Base-by-base conservation (phyloP, 257 asterid genomes). In the Osmanthus fragrans region DNA sequence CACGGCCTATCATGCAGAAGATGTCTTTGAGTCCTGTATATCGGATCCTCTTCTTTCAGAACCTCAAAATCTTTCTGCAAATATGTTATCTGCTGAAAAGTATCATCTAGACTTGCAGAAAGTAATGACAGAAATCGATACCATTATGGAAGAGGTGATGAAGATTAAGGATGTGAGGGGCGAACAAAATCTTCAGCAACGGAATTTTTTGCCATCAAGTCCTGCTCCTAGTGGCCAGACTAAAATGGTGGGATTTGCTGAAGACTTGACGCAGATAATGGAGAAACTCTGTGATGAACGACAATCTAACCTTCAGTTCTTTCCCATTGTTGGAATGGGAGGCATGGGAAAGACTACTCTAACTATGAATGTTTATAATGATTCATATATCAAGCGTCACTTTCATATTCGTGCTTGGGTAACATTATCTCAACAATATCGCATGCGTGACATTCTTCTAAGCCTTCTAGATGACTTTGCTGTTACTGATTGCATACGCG, bases 301-400 rank as follows among this genome's bases (percentile, higher is more conserved):
- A 15, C n/a, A 5, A 19, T 4, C 60, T 15, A 18, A 18, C 18
- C 60, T 51, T 3, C 8, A 51, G 18, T 16, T 18, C 23, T 0
- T 49, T 49, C 60, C 23, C 36, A 45, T 78, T 21, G 63, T 70
- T 4, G 83, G 83, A 0, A 80, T 75, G 80, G 80, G 83, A 6
- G 83, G 80, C 18, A 74, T 80, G 13, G 83, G 83, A n/a, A 80
- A 80, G 80, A 75, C 84, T 0, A 80, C 84, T 21, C 74, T 80
- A 1, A 77, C 84, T 23, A 34, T 0, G n/a, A 63, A 15, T 32
- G 27, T 23, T 37, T 80, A 13, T 29, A 23, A 80, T n/a, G 19
- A 74, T 56, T n/a, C 72, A 21, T 2, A 0, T n/a, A 4, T 76
- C 16, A 16, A 0, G 23, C 4, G 60, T 2, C 60, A 23, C 19